Percentiles rank a stretch among this genome's conserved stretches.
Evolutionary conservation across 306 rosid species (phyloP).

Genomic region (Styphnolobium japonicum): DNA sequence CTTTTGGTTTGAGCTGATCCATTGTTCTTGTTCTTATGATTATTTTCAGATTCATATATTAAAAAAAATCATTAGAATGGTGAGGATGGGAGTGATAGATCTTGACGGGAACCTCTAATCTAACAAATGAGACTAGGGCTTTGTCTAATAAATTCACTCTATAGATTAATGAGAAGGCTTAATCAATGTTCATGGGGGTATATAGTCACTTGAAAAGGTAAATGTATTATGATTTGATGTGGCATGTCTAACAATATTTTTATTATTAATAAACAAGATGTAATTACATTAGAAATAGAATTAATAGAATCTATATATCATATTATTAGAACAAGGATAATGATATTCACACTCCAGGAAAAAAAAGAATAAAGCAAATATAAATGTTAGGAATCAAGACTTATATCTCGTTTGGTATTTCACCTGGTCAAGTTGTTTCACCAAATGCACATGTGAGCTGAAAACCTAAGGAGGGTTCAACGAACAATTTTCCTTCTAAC

Average conservation of each 20-base stretch:
- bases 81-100: not conserved
- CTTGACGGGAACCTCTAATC: not conserved
- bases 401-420: not conserved
- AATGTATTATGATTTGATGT: not conserved
- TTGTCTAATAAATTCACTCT: not conserved
- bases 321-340: not conserved
- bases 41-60: not conserved
- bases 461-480: too few species aligned
- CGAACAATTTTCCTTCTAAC: not conserved
- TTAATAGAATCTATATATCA: not conserved
- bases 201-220: not conserved
- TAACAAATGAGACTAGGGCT: not conserved
- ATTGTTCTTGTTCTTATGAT: not conserved
- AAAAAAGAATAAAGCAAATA: not conserved
- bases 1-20: not conserved
- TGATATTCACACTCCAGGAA: not conserved
- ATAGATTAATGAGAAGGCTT: not conserved
- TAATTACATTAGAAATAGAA: not conserved
- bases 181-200: not conserved
- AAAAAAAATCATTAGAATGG: not conserved
- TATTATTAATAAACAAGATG: not conserved
- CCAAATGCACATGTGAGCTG: not conserved
- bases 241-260: not conserved
- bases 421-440: not conserved
- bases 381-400: not conserved